These are phyloP conservation scores for Petasospora fabianii DNA, from an alignment of 1,139 yeast genomes.

Conservation along the genomic window DNA sequence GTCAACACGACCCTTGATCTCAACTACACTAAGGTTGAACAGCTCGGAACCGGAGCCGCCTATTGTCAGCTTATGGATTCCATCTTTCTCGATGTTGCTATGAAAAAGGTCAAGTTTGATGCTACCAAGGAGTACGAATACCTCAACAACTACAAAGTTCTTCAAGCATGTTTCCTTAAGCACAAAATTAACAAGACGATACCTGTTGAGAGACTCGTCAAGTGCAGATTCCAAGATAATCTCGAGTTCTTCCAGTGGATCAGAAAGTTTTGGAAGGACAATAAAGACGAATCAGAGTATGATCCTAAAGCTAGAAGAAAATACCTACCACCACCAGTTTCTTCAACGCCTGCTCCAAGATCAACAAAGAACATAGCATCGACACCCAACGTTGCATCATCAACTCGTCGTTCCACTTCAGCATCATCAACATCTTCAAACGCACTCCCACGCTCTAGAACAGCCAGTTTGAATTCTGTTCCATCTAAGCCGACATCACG, in stretches of 20 bases:
- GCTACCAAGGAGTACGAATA: slow-evolving; percentile 73
- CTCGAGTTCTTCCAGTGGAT: slow-evolving; percentile 93
- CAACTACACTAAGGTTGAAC: slow-evolving; percentile 75
- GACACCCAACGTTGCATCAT: slow-evolving; percentile 3
- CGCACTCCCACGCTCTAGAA: slow-evolving; percentile 13
- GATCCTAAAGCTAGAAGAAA: slow-evolving; percentile 62
- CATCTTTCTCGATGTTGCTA: slow-evolving; percentile 75
- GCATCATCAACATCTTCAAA: slow-evolving; percentile 7
- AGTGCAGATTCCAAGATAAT: slow-evolving; percentile 91
- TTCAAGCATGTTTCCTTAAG: slow-evolving; percentile 72
- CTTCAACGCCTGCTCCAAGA: slow-evolving; percentile 14
- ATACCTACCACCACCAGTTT: slow-evolving; percentile 27
- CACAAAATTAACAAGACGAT: slow-evolving; percentile 72
- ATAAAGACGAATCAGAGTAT: slow-evolving; percentile 63
- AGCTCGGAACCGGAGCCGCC: slow-evolving; percentile 94
- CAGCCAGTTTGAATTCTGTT: neutral
- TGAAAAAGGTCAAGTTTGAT: slow-evolving; percentile 69
- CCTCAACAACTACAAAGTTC: slow-evolving; percentile 74
- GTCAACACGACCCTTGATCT: slow-evolving; percentile 66
- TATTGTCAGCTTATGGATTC: slow-evolving; percentile 91
- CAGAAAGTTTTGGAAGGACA: slow-evolving; percentile 75
- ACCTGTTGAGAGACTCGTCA: slow-evolving; percentile 77
- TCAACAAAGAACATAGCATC: slow-evolving; percentile 3
- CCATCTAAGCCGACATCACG: slow-evolving; percentile 25
- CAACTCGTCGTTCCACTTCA: slow-evolving; percentile 16